Conservation (phyloP, 2,329 filamentous ascomycete genomes). For the Fusarium armeniacum region DNA sequence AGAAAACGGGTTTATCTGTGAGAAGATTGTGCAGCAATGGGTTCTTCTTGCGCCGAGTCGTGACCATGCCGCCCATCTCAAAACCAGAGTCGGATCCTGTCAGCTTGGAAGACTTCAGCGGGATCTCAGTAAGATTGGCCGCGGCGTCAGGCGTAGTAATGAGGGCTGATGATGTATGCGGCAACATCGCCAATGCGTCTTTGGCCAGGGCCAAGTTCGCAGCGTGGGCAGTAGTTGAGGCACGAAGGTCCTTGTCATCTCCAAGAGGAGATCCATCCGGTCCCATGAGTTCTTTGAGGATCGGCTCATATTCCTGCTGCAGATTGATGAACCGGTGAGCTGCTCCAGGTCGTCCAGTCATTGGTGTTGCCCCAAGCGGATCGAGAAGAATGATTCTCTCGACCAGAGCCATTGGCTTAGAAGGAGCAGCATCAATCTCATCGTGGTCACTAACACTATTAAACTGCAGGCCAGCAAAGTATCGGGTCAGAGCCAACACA, state of each 20-base stretch:
- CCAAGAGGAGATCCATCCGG: slow-evolving; percentile 49
- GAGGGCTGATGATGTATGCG: slow-evolving; percentile 86
- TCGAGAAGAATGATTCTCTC: slow-evolving; percentile 93
- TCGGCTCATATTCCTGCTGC: slow-evolving; percentile 84
- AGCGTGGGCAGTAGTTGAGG: slow-evolving; percentile 63
- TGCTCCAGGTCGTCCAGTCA: slow-evolving; percentile 59
- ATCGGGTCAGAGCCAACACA: slow-evolving; percentile 81
- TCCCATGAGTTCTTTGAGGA: slow-evolving; percentile 71
- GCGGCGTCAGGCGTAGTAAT: slow-evolving; percentile 90
- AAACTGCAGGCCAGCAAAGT: slow-evolving; percentile 77
- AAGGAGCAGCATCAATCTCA: slow-evolving; percentile 53
- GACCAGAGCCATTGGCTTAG: slow-evolving; percentile 71
- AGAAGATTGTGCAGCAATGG: slow-evolving; percentile 95
- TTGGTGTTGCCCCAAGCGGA: slow-evolving; percentile 85
- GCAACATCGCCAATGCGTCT: slow-evolving; percentile 79
- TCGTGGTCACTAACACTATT: slow-evolving; percentile 10
- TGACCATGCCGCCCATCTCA: slow-evolving; percentile 64
- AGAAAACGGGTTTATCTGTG: slow-evolving; percentile 93
- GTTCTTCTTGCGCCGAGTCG: slow-evolving; percentile 74
- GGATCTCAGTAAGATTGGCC: slow-evolving; percentile 61
- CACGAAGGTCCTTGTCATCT: slow-evolving; percentile 52
- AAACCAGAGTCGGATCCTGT: slow-evolving; percentile 66
- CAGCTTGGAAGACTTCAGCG: slow-evolving; percentile 55
- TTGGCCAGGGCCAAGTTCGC: slow-evolving; percentile 81
- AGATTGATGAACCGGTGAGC: slow-evolving; percentile 83